Conservation (phyloP, 2,329 filamentous ascomycete species). For the Paraphaeosphaeria minitans region DNA sequence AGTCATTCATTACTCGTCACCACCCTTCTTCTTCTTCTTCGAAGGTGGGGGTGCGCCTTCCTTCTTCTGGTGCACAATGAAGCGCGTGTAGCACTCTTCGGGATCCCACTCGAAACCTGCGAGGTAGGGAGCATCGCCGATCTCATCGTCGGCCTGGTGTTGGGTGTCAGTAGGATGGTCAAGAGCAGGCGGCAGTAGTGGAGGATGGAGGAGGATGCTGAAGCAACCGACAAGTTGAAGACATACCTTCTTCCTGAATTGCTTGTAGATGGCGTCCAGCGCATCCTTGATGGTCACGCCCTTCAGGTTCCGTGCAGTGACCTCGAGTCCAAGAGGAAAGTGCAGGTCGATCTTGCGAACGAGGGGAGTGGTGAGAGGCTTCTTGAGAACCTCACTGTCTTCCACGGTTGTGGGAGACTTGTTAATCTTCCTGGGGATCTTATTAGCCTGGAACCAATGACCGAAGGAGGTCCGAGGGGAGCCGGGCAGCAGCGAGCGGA, state of each 20-base stretch:
- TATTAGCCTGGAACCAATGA: conserved; percentile 21
- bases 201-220: not conserved
- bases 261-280: conserved; percentile 92
- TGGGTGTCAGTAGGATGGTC: conserved; percentile 23
- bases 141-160: conserved; percentile 82
- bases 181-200: conserved; percentile 7
- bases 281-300: conserved; percentile 98
- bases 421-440: conserved; percentile 81
- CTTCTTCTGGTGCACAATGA: conserved; percentile 85
- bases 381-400: conserved; percentile 82
- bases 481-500: conserved; percentile 16
- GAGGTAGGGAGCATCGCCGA: conserved; percentile 84
- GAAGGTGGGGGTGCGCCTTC: conserved; percentile 57
- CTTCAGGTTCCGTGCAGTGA: conserved; percentile 88
- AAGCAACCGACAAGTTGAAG: not conserved
- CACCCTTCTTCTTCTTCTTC: conserved; percentile 46
- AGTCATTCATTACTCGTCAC: conserved; percentile 46
- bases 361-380: conserved; percentile 76
- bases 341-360: conserved; percentile 94
- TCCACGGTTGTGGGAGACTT: conserved; percentile 77
- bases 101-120: conserved; percentile 96
- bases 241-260: conserved; percentile 92
- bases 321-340: conserved; percentile 85
- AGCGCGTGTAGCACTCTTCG: conserved; percentile 84
- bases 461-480: conserved; percentile 11